Base-by-base conservation (phyloP, 225 moss, liverwort and hornwort species). In the Thuidium tamariscinum region DNA sequence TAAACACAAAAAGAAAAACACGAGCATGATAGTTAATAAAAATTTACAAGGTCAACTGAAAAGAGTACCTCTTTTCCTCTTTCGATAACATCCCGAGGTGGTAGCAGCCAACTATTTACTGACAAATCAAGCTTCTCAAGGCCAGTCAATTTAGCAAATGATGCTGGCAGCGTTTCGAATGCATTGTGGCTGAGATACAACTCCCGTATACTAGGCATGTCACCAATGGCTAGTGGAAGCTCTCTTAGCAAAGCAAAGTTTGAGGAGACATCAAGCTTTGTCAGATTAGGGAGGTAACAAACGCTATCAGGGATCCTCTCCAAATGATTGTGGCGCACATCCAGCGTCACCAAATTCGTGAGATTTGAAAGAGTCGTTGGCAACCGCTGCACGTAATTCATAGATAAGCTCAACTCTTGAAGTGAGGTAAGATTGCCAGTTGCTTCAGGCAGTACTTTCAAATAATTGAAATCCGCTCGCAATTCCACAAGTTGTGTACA, bases 401-500 rank as follows among this genome's bases (percentile, higher is more conserved):
- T 81, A 87, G 92, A 90, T 39, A 98, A 93, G 69, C 92, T 94
- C 34, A 98, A 90, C 77, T 37, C 86, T 52, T 90, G 88, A 49
- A 97, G 94, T 72, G 88, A 91, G 62, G 76, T 91, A 42, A 98
- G 89, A 37, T 92, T 93, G 36, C 97, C 95, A 19, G 94, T 79
- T 65, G 97, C 95, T 91, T 97, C 96, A 80, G 98, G 98, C 75
- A 98, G 86, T 57, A 94, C 96, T 86, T 97, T 98, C 84, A 98
- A 89, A 37, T 91, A 51, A 89, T 98, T 98, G 82, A 96, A 96
- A 86, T 95, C 95, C 52, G 92, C 95, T 46, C 73, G 86, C 63
- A 98, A 80, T 86, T 98, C 97, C 85, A 93, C 90, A 84, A 98
- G 90, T 84, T 93, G 84, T 44, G 93, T 96, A 79, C 95, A 96